Base-by-base conservation (phyloP, 2,329 filamentous ascomycete genomes). In the Pseudogymnoascus sp. region DNA sequence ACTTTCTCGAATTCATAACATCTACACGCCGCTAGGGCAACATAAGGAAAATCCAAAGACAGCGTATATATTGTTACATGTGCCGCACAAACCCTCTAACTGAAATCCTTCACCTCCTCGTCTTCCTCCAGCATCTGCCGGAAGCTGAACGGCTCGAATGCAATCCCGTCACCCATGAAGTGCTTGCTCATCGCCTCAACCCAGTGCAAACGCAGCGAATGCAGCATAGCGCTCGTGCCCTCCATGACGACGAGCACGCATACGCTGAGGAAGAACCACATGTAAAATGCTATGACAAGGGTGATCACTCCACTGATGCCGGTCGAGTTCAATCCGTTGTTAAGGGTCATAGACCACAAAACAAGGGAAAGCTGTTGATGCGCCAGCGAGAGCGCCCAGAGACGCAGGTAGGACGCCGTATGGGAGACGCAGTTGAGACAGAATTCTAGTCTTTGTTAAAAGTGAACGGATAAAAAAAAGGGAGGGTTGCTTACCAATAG, bases 401-500 rank as follows among this genome's bases (percentile, higher is more conserved):
- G 88, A 79, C 94, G 94, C 55, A 99, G 88, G 75, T 99, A 99
- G 1, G 94, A 99, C 3, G 94, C 94, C 3, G 95, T 99, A 76
- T 99, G 94, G 28, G 94, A 99, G 64, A 99, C 92, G 74, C 92
- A 97, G 80, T 99, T 99, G 68, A 99, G 82, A 72, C 94, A 99
- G 79, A 99, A 99, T 81, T 99, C 90, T 91, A 66, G 5, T 59
- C 6, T 23, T 12, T 30, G 63, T 77, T 71, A 77, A 71, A 71
- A 39, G 61, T 26, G 18, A 56, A 34, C 21, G 48, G 48, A 10
- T 13, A 19, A 26, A 19, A 56, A 37, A 57, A 48, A 34, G 15
- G 52, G 34, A 35, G 10, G 23, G 3, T 18, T 66, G 75, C 86
- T 75, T 84, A 92, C 89, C 91, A 70, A 97, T 97, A 15, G 92